phyloP scores from a whole-genome alignment of 1,139 yeast genomes.

The Yamadazyma taylorii region DNA sequence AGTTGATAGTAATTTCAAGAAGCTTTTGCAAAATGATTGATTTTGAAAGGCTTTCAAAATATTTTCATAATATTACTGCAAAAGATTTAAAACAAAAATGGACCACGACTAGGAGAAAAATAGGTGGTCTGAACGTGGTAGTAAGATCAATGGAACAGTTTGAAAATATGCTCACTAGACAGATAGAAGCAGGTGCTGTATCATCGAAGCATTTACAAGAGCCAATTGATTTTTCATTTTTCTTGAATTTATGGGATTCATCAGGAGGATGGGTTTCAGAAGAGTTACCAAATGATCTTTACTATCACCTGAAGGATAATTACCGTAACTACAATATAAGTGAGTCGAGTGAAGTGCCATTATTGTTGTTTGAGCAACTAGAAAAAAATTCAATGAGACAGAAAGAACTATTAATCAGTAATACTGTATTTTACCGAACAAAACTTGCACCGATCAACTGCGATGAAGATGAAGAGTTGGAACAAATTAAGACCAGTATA shows the following conservation, averaged over 20 bases:
- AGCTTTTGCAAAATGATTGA: conserved; percentile 54
- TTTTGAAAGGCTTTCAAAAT: conserved; percentile 54
- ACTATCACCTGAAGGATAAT: conserved; percentile 27
- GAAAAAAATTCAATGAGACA: conserved; percentile 55
- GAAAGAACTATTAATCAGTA: conserved; percentile 46
- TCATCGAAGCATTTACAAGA: conserved; percentile 41
- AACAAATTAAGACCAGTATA: conserved; percentile 24
- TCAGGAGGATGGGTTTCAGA: conserved; percentile 40
- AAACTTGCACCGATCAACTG: conserved; percentile 9
- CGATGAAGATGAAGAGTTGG: conserved; percentile 11
- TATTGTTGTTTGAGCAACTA: conserved; percentile 33
- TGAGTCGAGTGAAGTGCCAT: conserved; percentile 23
- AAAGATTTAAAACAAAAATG: conserved; percentile 55
- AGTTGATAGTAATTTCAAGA: conserved; percentile 64
- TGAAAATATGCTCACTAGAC: conserved; percentile 54
- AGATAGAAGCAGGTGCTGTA: conserved; percentile 51
- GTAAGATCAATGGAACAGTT: conserved; percentile 55
- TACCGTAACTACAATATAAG: conserved; percentile 25
- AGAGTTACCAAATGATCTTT: conserved; percentile 34
- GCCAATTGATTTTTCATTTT: conserved; percentile 46
- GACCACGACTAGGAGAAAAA: conserved; percentile 56
- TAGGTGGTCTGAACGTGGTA: conserved; percentile 56
- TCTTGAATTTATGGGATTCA: conserved; percentile 59
- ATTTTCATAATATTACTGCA: conserved; percentile 38
- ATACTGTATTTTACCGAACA: conserved; percentile 35